A percentile compares a stretch with the other conserved stretches of the same genome.
Evolutionary conservation across 345 rosid genomes (phyloP).

Genomic region (Citrus maxima): DNA sequence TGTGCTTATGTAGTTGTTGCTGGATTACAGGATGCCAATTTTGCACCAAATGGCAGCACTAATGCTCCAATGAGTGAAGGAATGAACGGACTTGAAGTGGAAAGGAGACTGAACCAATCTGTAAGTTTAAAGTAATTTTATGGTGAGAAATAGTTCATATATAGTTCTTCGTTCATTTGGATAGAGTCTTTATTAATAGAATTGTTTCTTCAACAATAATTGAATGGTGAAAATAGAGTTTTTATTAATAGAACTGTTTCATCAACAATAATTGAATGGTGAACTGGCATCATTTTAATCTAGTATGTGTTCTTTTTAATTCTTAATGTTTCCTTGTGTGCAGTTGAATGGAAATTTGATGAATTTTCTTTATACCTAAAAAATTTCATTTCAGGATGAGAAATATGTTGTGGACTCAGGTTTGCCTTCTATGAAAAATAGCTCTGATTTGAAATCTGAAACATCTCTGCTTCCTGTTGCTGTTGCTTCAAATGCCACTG

Average conservation of each 20-base stretch:
- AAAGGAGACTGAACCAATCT: conserved; percentile 52
- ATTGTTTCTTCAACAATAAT: background rate
- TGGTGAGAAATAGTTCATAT: background rate
- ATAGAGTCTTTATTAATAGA: background rate
- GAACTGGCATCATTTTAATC: too few species aligned
- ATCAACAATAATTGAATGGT: background rate
- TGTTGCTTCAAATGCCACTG: conserved; percentile 38
- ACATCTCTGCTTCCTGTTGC: conserved; percentile 52
- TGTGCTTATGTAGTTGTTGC: conserved; percentile 17
- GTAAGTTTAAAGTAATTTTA: conserved; percentile 34
- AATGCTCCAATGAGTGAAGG: conserved; percentile 66
- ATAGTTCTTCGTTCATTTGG: background rate
- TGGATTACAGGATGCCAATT: conserved; percentile 64
- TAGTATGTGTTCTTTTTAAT: background rate
- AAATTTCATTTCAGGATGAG: conserved; percentile 41
- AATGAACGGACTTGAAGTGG: conserved; percentile 76
- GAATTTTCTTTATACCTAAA: background rate
- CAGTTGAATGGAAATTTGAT: background rate
- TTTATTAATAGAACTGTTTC: background rate
- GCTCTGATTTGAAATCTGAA: conserved; percentile 57
- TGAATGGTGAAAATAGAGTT: background rate
- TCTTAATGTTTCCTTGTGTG: background rate
- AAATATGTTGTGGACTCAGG: conserved; percentile 44
- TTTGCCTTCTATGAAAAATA: conserved; percentile 34
- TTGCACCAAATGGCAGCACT: conserved; percentile 61